A percentile compares a stretch with the other conserved stretches of the same genome.
phyloP scores from a whole-genome alignment of 768 basidiomycete genomes.

The Russula emetica region DNA sequence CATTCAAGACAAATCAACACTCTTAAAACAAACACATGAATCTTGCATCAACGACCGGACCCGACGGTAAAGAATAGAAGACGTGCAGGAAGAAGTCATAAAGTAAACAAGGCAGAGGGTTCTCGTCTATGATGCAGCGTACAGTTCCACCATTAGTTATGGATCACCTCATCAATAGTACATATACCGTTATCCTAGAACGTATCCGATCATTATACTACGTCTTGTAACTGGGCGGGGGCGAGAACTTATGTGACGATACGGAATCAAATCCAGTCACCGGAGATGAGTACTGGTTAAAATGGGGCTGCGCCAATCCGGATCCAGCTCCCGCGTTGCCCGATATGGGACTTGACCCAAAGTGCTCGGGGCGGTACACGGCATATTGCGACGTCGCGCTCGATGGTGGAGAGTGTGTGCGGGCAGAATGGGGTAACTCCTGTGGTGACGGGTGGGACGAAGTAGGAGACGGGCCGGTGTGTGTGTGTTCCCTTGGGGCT shows the following conservation, averaged over 20 bases:
- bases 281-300: not conserved
- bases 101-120: not conserved
- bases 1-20: not conserved
- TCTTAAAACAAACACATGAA: not conserved
- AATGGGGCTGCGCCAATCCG: not conserved
- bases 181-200: not conserved
- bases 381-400: not conserved
- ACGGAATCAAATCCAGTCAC: not conserved
- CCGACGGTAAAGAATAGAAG: not conserved
- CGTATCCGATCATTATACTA: not conserved
- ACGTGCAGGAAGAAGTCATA: not conserved
- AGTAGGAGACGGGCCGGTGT: not conserved
- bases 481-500: not conserved
- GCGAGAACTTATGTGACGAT: constrained; percentile 1
- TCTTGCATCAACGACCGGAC: not conserved
- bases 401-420: not conserved
- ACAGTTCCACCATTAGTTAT: constrained; percentile 5
- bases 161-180: constrained; percentile 6
- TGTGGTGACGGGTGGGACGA: not conserved
- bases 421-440: not conserved
- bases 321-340: not conserved
- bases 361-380: not conserved
- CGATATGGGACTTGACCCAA: not conserved
- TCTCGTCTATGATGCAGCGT: constrained; percentile 6
- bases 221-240: constrained; percentile 12